Base-by-base conservation (phyloP, 345 rosid genomes). In the Streptanthus diversifolius region DNA sequence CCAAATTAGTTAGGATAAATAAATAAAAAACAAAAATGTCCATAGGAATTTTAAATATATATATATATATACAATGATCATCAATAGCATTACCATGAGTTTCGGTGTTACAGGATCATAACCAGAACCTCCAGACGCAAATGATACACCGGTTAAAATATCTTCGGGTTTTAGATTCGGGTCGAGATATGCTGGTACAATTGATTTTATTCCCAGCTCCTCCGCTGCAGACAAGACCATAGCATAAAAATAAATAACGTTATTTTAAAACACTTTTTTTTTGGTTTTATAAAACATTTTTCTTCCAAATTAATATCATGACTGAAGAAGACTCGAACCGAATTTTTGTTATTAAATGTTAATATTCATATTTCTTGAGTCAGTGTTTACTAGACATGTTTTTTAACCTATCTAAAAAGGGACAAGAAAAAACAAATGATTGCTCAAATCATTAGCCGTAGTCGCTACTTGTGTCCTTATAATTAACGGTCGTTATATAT, bases 91-190 rank as follows among this genome's bases (percentile, higher is more conserved):
- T 77, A 89, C 97, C 88, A 30, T 73, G 36, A 84, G 19, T 57
- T 40, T 70, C 0, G 96, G 58, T 29, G 96, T 92, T 37, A 85
- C 24, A 5, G 96, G 89, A 79, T 89, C 96, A 47, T 73, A 92
- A 19, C 98, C 98, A 2, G 79, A n/a, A 57, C 85, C 98, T 15
- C 96, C 90, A 0, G 96, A 84, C 47, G 96, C 98, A 66, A 92
- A 92, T 72, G 81, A 70, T 5, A 88, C 98, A 15, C 98, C 98
- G 0, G 96, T 88, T 65, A 82, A 43, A 13, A 90, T 82, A 80
- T 92, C 90, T 37, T 70, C n/a, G 2, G 84, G 68, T 62, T 41
- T 68, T 41, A 92, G 27, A 2, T 73, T 64, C 33, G 85, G 86
- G 45, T 84, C 90, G 17, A 85, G 52, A 68, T 92, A 90, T 48